Percentiles rank a stretch among this genome's conserved stretches.
Evolutionary conservation across 2,329 filamentous ascomycete genomes (phyloP).

Genomic region (Myotisia sp.): DNA sequence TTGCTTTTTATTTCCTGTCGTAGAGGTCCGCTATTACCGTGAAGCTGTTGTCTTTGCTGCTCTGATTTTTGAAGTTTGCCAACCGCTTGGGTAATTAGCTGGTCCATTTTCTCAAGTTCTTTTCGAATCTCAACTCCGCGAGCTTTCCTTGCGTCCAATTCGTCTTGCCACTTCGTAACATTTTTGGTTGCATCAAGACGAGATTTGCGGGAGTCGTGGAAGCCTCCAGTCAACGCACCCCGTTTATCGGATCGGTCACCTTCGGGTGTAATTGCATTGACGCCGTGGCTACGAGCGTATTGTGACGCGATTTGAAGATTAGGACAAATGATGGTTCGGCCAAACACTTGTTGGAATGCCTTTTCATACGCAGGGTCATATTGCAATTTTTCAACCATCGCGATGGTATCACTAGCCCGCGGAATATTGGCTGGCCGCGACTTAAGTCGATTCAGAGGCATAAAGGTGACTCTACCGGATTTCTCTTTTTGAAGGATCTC

Average conservation of each 20-base stretch:
- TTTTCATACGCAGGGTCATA: conserved; percentile 65
- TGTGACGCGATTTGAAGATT: conserved; percentile 76
- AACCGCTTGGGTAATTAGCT: conserved; percentile 76
- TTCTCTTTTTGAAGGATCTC: conserved; percentile 65
- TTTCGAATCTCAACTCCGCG: conserved; percentile 52
- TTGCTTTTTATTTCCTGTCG: conserved; percentile 63
- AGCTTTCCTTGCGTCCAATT: conserved; percentile 53
- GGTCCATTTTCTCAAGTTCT: conserved; percentile 65
- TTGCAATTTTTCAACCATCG: conserved; percentile 68
- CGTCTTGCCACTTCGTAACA: conserved; percentile 58
- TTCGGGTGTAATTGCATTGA: conserved; percentile 86
- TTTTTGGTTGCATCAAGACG: conserved; percentile 71
- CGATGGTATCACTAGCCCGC: conserved; percentile 71
- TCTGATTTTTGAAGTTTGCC: conserved; percentile 72
- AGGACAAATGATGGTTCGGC: conserved; percentile 85
- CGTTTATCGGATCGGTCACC: conserved; percentile 92
- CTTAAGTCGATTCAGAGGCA: conserved; percentile 73
- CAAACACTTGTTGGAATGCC: conserved; percentile 90
- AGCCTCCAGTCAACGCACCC: conserved; percentile 89
- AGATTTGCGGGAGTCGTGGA: conserved; percentile 71
- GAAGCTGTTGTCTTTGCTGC: conserved; percentile 60
- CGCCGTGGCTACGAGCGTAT: conserved; percentile 79
- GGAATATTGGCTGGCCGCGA: conserved; percentile 62
- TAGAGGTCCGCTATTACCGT: conserved; percentile 68
- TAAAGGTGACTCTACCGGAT: conserved; percentile 81